These are phyloP conservation scores for Nakazawaea pomicola DNA, from an alignment of 805 yeast genomes.

Conservation along the genomic window DNA sequence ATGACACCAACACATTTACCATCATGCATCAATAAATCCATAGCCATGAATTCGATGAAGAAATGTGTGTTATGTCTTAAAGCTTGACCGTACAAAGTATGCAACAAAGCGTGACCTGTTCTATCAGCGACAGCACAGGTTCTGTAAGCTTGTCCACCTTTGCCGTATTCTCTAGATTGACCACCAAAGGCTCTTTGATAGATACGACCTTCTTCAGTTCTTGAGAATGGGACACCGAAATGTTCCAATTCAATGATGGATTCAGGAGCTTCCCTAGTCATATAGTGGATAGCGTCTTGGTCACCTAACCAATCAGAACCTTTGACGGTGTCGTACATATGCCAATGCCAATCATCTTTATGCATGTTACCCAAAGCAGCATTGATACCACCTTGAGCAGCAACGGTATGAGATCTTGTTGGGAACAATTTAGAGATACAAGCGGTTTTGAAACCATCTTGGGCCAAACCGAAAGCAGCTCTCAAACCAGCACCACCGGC, in stretches of 20 bases:
- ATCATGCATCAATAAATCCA: slow-evolving; percentile 90
- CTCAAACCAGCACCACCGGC: slow-evolving; percentile 99
- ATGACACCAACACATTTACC: slow-evolving; percentile 96
- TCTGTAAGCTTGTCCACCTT: slow-evolving; percentile 99
- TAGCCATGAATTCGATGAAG: slow-evolving; percentile 94
- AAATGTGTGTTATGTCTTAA: slow-evolving; percentile 95
- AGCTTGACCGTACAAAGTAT: slow-evolving; percentile 94
- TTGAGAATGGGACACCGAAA: slow-evolving; percentile 96
- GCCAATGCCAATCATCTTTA: slow-evolving; percentile 99
- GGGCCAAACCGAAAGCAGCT: slow-evolving; percentile 97
- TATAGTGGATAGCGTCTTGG: slow-evolving; percentile 98
- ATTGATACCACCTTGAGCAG: slow-evolving; percentile 99
- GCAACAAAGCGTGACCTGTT: slow-evolving; percentile 96
- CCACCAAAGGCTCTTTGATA: slow-evolving; percentile 99
- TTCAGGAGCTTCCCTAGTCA: slow-evolving; percentile 97
- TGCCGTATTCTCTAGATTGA: slow-evolving; percentile 90
- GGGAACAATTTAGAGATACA: slow-evolving; percentile 97
- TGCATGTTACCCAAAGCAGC: slow-evolving; percentile 99
- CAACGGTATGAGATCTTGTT: slow-evolving; percentile 97
- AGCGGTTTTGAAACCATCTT: slow-evolving; percentile 96
- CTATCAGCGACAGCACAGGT: slow-evolving; percentile 99
- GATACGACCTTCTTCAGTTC: slow-evolving; percentile 94
- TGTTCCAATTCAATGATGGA: slow-evolving; percentile 96
- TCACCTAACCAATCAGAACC: slow-evolving; percentile 99
- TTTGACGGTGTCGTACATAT: slow-evolving; percentile 98